Conservation (phyloP, 2,329 filamentous ascomycete genomes). For the Pseudogymnoascus sp. region DNA sequence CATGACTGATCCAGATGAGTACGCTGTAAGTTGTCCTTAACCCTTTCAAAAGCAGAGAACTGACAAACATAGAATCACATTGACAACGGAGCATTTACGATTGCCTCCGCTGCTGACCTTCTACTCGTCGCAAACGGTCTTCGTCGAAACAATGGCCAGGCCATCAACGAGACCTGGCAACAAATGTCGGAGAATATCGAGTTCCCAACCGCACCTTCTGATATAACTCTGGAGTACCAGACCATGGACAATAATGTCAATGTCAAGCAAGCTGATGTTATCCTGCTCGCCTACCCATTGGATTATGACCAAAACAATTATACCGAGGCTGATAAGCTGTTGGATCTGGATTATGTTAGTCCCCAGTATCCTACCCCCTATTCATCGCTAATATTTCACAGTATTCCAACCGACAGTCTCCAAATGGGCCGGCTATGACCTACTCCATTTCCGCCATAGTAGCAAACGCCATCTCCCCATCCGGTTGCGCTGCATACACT, state of each 20-base stretch:
- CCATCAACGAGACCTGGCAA: constrained; percentile 49
- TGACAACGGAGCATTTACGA: constrained; percentile 62
- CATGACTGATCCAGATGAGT: constrained; percentile 56
- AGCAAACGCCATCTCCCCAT: constrained; percentile 55
- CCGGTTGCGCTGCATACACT: constrained; percentile 60
- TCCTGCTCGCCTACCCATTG: constrained; percentile 57
- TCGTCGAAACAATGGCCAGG: constrained; percentile 16
- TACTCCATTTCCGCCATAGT: constrained; percentile 62
- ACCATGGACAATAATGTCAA: constrained; percentile 58
- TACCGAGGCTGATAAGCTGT: constrained; percentile 37
- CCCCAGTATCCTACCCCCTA: background rate
- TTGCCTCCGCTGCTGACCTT: constrained; percentile 30
- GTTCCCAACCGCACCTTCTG: constrained; percentile 46
- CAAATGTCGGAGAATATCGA: constrained; percentile 47
- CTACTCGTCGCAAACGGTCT: constrained; percentile 40
- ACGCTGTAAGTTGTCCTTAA: constrained; percentile 33
- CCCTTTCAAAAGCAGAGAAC: background rate
- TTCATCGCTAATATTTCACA: constrained; percentile 21
- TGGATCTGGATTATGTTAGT: constrained; percentile 53
- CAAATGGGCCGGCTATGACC: constrained; percentile 64
- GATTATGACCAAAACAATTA: constrained; percentile 50
- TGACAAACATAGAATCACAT: constrained; percentile 23
- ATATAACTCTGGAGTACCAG: constrained; percentile 56
- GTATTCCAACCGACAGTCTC: constrained; percentile 61
- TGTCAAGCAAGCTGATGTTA: constrained; percentile 65